Conservation (phyloP, 2,329 filamentous ascomycete species). For the Fusarium fujikuroi region DNA sequence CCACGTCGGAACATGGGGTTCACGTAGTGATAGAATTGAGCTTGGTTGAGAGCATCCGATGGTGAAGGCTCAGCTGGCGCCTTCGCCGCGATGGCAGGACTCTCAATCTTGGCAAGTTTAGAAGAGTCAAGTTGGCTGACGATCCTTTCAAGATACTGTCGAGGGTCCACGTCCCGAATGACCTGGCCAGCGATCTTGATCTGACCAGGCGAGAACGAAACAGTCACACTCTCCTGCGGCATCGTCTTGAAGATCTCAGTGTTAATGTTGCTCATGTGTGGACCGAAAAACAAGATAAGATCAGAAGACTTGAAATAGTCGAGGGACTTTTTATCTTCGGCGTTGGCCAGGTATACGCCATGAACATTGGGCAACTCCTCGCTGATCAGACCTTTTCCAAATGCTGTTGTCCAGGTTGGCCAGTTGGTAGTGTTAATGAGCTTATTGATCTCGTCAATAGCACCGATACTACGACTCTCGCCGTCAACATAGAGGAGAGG, state of each 20-base stretch:
- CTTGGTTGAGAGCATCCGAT: not conserved
- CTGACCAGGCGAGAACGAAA: not conserved
- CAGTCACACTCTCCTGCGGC: not conserved
- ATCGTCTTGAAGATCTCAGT: conserved; percentile 8
- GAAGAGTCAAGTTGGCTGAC: not conserved
- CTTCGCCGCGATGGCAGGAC: not conserved
- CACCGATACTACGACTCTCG: conserved; percentile 1
- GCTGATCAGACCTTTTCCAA: conserved; percentile 3
- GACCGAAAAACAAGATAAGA: conserved; percentile 11
- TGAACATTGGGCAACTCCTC: conserved; percentile 16
- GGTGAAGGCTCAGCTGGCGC: not conserved
- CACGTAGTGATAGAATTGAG: conserved; percentile 4
- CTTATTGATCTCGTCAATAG: not conserved
- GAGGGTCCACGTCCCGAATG: not conserved
- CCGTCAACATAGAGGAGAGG: conserved; percentile 11
- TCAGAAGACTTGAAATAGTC: conserved; percentile 11
- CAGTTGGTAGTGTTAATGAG: not conserved
- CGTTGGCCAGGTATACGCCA: conserved; percentile 1
- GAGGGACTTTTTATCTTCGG: not conserved
- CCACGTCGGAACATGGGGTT: conserved; percentile 8
- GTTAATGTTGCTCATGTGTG: conserved; percentile 18
- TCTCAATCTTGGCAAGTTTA: not conserved
- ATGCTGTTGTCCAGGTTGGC: conserved; percentile 18
- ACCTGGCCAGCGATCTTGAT: not conserved
- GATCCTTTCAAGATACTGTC: not conserved